Base-by-base conservation (phyloP, 805 yeast genomes). In the Candida cerambycidarum region DNA sequence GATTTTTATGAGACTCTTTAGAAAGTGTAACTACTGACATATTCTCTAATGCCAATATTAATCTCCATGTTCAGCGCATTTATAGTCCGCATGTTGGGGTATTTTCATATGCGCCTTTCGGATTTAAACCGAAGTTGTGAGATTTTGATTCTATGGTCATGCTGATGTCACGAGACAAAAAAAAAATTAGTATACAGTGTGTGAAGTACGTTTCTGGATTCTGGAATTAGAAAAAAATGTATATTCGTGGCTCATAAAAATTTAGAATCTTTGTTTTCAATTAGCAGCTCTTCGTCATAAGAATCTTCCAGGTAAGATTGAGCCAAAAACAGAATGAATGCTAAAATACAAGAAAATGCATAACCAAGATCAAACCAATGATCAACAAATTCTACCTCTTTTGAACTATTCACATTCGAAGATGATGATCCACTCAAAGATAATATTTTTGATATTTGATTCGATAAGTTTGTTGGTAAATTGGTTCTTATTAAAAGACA, bases 341-440 rank as follows among this genome's bases (percentile, higher is more conserved):
- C 68, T 1, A 56, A 46, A 2, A 71, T 47, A 48, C 76, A 65
- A 9, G 78, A 61, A 5, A 70, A 31, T 10, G 69, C 77, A 58
- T 75, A 78, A 32, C 77, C 71, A 54, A 73, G 65, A 48, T 76
- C 80, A 48, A 75, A 78, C 78, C 79, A 75, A 15, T 58, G 56
- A 45, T 76, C 80, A 15, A 77, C 67, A 50, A 74, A 75, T 18
- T 62, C 65, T n/a, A 70, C 69, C 48, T 73, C 75, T 38, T 49
- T 62, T 23, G 53, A 46, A 5, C 54, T 51, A 28, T 52, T 30
- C 18, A 52, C 46, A 14, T 54, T 36, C 18, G 55, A 47, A n/a
- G 43, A 46, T 3, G 56, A 39, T 10, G 61, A 53, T 3, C 69
- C 69, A 10, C 69, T 54, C 17, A 70, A 54, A 8, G 73, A 65